Evolutionary conservation across 305 asterid genomes (phyloP).

Genomic region (Fraxinus platypoda): DNA sequence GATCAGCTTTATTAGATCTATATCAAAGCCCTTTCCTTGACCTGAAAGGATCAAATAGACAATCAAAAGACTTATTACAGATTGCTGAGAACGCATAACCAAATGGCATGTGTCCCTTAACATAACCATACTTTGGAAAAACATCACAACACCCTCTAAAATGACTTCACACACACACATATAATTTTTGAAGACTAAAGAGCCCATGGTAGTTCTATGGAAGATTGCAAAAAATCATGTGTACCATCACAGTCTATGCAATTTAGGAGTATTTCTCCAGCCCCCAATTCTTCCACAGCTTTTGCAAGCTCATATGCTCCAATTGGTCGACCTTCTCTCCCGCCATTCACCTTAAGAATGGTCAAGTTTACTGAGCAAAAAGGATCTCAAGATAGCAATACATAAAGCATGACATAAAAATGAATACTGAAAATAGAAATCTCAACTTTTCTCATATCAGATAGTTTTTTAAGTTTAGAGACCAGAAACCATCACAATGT

Average conservation of each 20-base stretch:
- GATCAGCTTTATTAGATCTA: slow-evolving; percentile 72
- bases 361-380: not conserved
- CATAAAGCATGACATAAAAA: not conserved
- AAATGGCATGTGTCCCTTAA: not conserved
- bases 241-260: slow-evolving; percentile 96
- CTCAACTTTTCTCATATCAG: not conserved
- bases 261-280: slow-evolving; percentile 92
- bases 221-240: slow-evolving; percentile 10
- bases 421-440: not conserved
- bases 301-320: slow-evolving; percentile 98
- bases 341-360: slow-evolving; percentile 74
- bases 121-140: not conserved
- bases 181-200: not conserved
- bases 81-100: not conserved
- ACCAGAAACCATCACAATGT: not conserved
- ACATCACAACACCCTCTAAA: not conserved
- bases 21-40: slow-evolving; percentile 89
- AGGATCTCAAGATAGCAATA: slow-evolving; percentile 4
- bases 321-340: slow-evolving; percentile 90
- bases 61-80: not conserved
- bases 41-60: slow-evolving; percentile 42
- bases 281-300: slow-evolving; percentile 94
- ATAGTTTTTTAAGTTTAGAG: not conserved
- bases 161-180: not conserved
- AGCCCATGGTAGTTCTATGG: not conserved